Evolutionary conservation across 2,329 filamentous ascomycete genomes (phyloP), one percentile per base, ranked within the genome.

Genomic region (Hymenoscyphus repandus): DNA sequence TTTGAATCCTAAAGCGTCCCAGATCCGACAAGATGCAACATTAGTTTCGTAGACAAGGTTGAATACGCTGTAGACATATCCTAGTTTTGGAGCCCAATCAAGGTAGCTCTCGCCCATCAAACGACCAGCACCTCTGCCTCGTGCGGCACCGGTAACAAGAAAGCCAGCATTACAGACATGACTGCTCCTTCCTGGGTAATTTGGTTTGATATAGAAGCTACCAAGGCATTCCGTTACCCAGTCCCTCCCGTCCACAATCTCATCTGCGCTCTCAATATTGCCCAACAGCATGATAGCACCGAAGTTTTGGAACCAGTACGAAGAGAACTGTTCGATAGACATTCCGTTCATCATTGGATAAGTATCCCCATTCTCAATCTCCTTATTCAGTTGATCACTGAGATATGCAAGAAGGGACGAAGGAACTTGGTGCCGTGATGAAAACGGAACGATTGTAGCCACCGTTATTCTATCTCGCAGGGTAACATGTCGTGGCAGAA

Each of bases 11-110:
- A 88, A 71, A 6, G 82, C 80, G 67, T 88, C 85, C 84, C 85
- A 88, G 54, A 88, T 85, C 13, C 82, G 79, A 56, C 83, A 83
- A 5, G 83, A 86, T 1, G 83, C 83, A 12, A 85, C 78, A 60
- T 88, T 88, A 40, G 81, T 87, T 67, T 88, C 85, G 65, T 87
- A 88, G 22, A 88, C 85, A 39, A 88, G 74, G 60, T 88, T 88
- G 71, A 88, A 88, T 36, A 88, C 82, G 1, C 82, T 84, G 68
- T 88, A 88, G 2, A 81, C 83, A 63, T 88, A 88, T 30, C 83
- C 83, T 52, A 81, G 60, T 58, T 74, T 74, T 15, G 77, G 76
- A 34, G 78, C 77, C 75, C 76, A 80, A 51, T 80, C 77, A 27
- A 81, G 65, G 62, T 79, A 81, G 39, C 72, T 72, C 62, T 79